Evolutionary conservation across 1,139 yeast genomes (phyloP), one percentile per base, ranked within the genome.

Genomic region (Saccharomyces hybrid): DNA sequence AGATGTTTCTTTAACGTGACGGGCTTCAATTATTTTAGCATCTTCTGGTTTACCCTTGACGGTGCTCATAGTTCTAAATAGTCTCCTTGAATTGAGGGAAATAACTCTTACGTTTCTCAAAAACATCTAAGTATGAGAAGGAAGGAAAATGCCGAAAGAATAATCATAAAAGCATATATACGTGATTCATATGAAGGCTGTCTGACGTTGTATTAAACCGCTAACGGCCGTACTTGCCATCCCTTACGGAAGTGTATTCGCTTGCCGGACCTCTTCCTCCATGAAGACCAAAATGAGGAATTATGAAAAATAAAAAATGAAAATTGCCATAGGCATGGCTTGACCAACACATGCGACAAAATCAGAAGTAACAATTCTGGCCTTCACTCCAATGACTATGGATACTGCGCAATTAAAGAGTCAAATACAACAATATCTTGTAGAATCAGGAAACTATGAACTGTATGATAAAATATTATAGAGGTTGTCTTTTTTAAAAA

Each of bases 361-460:
- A 7, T 16, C 25, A 11, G 9, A 16, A 14, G 42, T 5, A 7
- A 20, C 13, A 5, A 38, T 11, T 5, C 44, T 16, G 11, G 13
- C 44, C 9, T 20, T 20, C n/a, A 9, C 11, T 38, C 13, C 11
- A 13, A 38, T 38, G n/a, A 38, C 44, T 20, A 16, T 38, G 44
- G 44, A 38, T 38, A 20, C 44, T 38, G n/a, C 26, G 6, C 25
- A 38, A 77, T 55, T 85, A 47, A 82, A 81, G 66, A 74, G 82
- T 7, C 81, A 82, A 65, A 84, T 87, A 50, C 89, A 85, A 64
- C 81, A 82, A 56, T 84, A 83, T 62, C 76, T 89, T 49, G 82
- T 88, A 4, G 79, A 85, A 47, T 80, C 90, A 28, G 96, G 96
- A 0, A 87, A 85, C 70, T 89, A 88, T 69, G 93, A 87, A 59